A percentile compares a stretch with the other conserved stretches of the same genome.
phyloP scores from a whole-genome alignment of 495 filamentous ascomycete species.

The Clohesyomyces aquaticus region DNA sequence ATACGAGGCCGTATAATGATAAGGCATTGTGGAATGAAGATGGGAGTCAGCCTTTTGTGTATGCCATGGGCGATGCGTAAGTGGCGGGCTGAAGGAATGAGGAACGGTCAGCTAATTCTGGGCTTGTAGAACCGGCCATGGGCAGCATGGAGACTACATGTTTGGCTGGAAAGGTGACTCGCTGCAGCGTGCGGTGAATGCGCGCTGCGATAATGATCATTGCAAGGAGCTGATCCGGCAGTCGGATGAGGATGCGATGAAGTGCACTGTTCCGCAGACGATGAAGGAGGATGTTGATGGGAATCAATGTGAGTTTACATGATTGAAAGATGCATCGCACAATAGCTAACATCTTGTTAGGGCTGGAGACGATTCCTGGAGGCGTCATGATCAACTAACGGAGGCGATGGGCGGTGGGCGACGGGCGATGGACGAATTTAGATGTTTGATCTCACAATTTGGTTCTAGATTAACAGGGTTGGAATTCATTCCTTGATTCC shows the following conservation, averaged over 20 bases:
- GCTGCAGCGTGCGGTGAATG: slow-evolving; percentile 54
- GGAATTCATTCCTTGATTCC: too few species aligned
- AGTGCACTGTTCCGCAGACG: slow-evolving; percentile 18
- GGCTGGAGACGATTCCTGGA: slow-evolving; percentile 21
- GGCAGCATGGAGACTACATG: slow-evolving; percentile 53
- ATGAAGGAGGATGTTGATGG: slow-evolving; percentile 31
- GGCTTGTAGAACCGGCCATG: slow-evolving; percentile 46
- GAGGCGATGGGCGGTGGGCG: not conserved
- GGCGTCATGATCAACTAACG: slow-evolving; percentile 20
- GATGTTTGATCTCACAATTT: too few species aligned
- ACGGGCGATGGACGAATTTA: not conserved
- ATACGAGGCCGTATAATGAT: slow-evolving; percentile 51
- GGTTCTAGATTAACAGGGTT: too few species aligned
- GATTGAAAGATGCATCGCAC: not conserved
- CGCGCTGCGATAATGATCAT: slow-evolving; percentile 50
- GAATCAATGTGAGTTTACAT: slow-evolving; percentile 7
- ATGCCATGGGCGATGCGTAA: slow-evolving; percentile 55
- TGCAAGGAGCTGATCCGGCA: slow-evolving; percentile 41
- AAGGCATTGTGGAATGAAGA: slow-evolving; percentile 48
- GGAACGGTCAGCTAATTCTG: not conserved
- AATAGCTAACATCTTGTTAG: not conserved
- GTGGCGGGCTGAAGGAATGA: slow-evolving; percentile 12
- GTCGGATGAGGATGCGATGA: slow-evolving; percentile 24
- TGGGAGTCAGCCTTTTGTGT: slow-evolving; percentile 53
- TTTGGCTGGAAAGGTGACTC: slow-evolving; percentile 55